Evolutionary conservation across 2,329 filamentous ascomycete genomes (phyloP), one percentile per base, ranked within the genome.

Genomic region (Trichoderma harzianum): DNA sequence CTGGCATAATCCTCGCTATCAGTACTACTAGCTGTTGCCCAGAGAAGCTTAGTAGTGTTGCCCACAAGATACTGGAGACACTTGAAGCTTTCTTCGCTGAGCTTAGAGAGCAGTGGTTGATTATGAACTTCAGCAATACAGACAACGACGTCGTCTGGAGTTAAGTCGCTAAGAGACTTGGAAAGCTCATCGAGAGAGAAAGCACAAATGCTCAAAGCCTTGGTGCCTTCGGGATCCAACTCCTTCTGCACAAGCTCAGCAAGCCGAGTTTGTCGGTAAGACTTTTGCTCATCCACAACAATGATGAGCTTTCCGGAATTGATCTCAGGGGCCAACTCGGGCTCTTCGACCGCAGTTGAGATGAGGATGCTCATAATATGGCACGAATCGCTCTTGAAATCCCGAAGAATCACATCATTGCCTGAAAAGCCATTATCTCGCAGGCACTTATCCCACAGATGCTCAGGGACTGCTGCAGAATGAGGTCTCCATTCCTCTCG

Each of bases 271-370:
- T 69, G 66, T 21, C 26, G 16, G 18, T 39, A 26, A 5, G 64
- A 58, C 66, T 69, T 51, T 61, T 69, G 34, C 34, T 69, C 66
- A 34, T 70, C 68, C 6, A 70, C 68, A 21, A 69, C 24, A 24
- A 60, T 43, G 6, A 69, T 26, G 6, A 67, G 47, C 12, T 36
- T 60, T 7, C 55, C 28, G 1, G 10, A 12, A 12, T 34, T 12
- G 4, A 18, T 10, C 28, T 60, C 57, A 34, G 57, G 57, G 2
- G 36, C 53, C 53, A 10, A 8, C 26, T 62, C 12, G 18, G 66
- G 36, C 12, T 69, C 32, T 11, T 70, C 67, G 11, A 70, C 68
- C 7, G 68, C 68, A 1, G 68, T 70, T 2, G 39, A 16, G n/a
- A 70, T 16, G 30, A 70, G 21, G 26, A 70, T 64, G 21, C 68